A percentile compares a stretch with the other conserved stretches of the same genome.
phyloP scores from a whole-genome alignment of 2,329 filamentous ascomycete genomes.

The Calycina herbarum region DNA sequence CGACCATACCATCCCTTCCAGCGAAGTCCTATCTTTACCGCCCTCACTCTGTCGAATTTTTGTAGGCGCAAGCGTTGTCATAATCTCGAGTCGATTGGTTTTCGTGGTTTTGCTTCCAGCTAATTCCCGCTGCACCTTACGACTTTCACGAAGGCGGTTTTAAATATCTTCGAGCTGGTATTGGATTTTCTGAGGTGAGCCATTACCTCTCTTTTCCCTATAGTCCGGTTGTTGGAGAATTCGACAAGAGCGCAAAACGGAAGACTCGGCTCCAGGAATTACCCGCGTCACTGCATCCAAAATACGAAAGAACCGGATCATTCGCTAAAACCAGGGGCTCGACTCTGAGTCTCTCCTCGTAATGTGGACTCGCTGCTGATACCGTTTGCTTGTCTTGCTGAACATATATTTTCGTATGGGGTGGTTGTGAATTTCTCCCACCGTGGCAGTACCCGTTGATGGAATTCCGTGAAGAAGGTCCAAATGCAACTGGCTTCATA shows the following conservation, averaged over 20 bases:
- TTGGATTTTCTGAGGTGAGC: conserved; percentile 34
- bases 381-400: not conserved
- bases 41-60: conserved; percentile 30
- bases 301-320: not conserved
- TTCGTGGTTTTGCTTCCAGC: conserved; percentile 25
- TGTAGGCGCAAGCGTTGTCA: conserved; percentile 36
- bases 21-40: conserved; percentile 34
- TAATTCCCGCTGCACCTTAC: conserved; percentile 29
- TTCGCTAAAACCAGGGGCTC: not conserved
- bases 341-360: not conserved
- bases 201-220: conserved; percentile 12
- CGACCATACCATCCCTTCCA: conserved; percentile 34
- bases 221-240: conserved; percentile 28
- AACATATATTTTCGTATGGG: not conserved
- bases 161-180: conserved; percentile 31
- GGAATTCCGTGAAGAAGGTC: not conserved
- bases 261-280: not conserved
- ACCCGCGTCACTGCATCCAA: not conserved
- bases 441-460: not conserved
- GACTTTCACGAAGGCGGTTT: conserved; percentile 28
- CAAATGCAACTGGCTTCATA: not conserved
- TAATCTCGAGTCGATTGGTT: conserved; percentile 31
- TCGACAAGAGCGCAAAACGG: not conserved
- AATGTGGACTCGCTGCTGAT: not conserved
- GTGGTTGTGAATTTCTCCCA: not conserved